phyloP scores from a whole-genome alignment of 2,329 filamentous ascomycete genomes.

The Fusarium sp. region DNA sequence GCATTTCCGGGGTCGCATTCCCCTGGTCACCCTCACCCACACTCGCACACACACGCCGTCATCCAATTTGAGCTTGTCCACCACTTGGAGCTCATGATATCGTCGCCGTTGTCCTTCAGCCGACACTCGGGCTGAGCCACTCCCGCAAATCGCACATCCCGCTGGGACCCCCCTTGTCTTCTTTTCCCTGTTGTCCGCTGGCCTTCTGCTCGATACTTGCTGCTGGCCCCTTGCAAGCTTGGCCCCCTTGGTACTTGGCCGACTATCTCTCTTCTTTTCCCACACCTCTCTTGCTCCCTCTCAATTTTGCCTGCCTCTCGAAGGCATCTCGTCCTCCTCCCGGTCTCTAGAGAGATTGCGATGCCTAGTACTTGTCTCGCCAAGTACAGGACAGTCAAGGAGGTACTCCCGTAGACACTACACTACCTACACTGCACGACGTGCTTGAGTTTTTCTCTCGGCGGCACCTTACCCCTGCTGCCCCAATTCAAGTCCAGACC shows the following conservation, averaged over 20 bases:
- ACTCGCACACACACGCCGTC: slow-evolving; percentile 22
- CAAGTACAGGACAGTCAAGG: slow-evolving; percentile 29
- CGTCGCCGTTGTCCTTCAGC: slow-evolving; percentile 13
- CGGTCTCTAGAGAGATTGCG: slow-evolving; percentile 34
- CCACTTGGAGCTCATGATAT: slow-evolving; percentile 38
- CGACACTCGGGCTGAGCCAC: slow-evolving; percentile 36
- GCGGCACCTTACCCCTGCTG: slow-evolving; percentile 37
- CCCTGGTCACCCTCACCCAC: slow-evolving; percentile 25
- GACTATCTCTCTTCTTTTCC: slow-evolving; percentile 31
- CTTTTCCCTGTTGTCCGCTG: slow-evolving; percentile 25
- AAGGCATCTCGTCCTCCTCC: slow-evolving; percentile 27
- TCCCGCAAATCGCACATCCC: slow-evolving; percentile 40
- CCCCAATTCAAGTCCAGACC: slow-evolving; percentile 30
- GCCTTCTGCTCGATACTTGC: slow-evolving; percentile 10
- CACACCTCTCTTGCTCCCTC: slow-evolving; percentile 34
- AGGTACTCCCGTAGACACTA: slow-evolving; percentile 18
- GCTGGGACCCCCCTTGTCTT: slow-evolving; percentile 30
- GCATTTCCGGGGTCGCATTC: slow-evolving; percentile 32
- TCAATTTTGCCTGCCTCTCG: slow-evolving; percentile 29
- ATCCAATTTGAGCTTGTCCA: slow-evolving; percentile 37
- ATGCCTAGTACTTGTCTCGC: slow-evolving; percentile 26
- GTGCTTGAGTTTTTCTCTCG: slow-evolving; percentile 28
- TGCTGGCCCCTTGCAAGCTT: slow-evolving; percentile 32
- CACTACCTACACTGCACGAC: slow-evolving; percentile 27
- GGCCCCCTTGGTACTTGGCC: slow-evolving; percentile 26